phyloP scores from a whole-genome alignment of 768 basidiomycete genomes.

The Tylopilus felleus region DNA sequence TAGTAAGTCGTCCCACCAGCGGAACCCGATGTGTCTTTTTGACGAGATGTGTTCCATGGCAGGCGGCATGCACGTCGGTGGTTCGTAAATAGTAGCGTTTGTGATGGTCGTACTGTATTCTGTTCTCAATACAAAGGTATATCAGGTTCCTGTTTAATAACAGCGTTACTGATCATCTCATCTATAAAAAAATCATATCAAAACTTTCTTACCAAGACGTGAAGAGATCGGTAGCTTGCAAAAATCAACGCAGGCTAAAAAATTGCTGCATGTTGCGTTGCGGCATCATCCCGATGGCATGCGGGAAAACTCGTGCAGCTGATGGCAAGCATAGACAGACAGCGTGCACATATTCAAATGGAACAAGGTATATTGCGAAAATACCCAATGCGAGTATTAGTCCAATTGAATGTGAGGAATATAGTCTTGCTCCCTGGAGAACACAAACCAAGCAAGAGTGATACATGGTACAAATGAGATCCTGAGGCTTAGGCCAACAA shows the following conservation, averaged over 20 bases:
- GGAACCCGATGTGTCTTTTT: not conserved
- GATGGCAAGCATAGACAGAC: not conserved
- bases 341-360: not conserved
- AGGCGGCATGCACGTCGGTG: constrained; percentile 9
- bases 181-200: constrained; percentile 2
- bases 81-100: constrained; percentile 12
- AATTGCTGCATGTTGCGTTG: not conserved
- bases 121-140: constrained; percentile 1
- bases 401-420: constrained; percentile 2
- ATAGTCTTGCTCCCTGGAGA: constrained; percentile 2
- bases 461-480: constrained; percentile 12
- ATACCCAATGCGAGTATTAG: constrained; percentile 6
- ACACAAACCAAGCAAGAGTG: not conserved
- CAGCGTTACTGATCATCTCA: constrained; percentile 1
- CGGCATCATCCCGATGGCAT: constrained; percentile 1
- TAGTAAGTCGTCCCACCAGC: not conserved
- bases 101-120: not conserved
- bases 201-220: constrained; percentile 7
- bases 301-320: not conserved
- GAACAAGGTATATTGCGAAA: not conserved
- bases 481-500: constrained; percentile 39
- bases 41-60: not conserved
- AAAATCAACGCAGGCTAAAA: not conserved
- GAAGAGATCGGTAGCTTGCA: not conserved
- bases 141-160: not conserved